Percentiles rank a stretch among this genome's conserved stretches.
phyloP scores from a whole-genome alignment of 805 yeast species.

The Komagataella mondaviorum region DNA sequence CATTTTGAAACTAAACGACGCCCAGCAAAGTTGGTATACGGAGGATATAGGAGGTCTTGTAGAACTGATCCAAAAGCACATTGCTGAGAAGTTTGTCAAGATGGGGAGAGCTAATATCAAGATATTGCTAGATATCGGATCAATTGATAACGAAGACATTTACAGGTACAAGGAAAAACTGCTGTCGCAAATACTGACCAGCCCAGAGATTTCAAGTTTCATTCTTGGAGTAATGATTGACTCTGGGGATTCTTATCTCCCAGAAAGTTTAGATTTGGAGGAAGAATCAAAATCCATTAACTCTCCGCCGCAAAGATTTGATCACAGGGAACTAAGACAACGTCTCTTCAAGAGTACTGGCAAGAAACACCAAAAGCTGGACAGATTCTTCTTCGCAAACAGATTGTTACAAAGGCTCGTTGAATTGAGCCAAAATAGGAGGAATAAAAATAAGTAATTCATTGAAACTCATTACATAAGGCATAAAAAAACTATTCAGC shows the following conservation, averaged over 20 bases:
- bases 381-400: neutral
- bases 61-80: neutral
- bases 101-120: conserved; percentile 8
- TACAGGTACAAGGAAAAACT: conserved; percentile 2
- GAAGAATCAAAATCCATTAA: neutral
- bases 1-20: conserved; percentile 16
- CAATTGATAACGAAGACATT: conserved; percentile 2
- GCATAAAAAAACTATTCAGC: neutral
- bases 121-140: conserved; percentile 14
- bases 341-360: neutral
- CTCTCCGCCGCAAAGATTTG: neutral
- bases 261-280: neutral
- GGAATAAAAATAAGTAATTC: neutral
- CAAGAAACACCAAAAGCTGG: neutral
- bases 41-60: neutral
- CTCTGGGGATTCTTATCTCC: conserved; percentile 15
- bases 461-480: neutral
- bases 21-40: neutral
- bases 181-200: conserved; percentile 8
- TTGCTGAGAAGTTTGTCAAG: conserved; percentile 1
- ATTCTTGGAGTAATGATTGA: conserved; percentile 25
- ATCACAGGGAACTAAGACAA: neutral
- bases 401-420: neutral
- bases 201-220: conserved; percentile 7
- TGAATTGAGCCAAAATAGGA: neutral